Evolutionary conservation across 139 green algal species (phyloP), one percentile per base, ranked within the genome.

Genomic region (Haematococcus lacustris): DNA sequence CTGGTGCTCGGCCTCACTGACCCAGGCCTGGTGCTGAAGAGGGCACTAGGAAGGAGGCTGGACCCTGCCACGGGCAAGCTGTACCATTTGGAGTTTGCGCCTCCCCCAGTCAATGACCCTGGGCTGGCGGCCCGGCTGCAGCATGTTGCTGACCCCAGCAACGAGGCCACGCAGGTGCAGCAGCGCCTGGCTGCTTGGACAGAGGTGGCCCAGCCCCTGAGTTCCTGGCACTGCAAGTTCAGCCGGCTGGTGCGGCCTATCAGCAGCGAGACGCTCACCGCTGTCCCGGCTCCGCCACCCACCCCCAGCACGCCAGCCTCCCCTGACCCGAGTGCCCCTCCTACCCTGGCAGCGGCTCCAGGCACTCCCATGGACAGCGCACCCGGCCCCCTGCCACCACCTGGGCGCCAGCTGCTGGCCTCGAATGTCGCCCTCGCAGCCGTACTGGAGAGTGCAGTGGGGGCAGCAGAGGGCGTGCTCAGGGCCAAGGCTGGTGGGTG

Each of bases 1-100:
- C 30, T 94, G 6, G 76, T 85, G 51, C 74, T 85, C 6, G 68
- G 38, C 9, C 74, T 83, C 4, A 33, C 66, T 2, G 83, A 83
- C 63, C 75, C 80, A 17, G 71, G 43, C 38, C 5, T 75, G 1
- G 81, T 75, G 3, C 68, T 84, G 28, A 79, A 78, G 72, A 71
- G 78, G 5, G 81, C 75, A 6, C 75, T 86, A 26, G 81, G 84
- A 30, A 74, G 84, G 7, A 57, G 84, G 5, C 38, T 83, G 39
- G 83, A 85, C 78, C 74, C 80, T 73, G 38, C 64, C 38, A 89
- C 86, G 66, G 86, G 87, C 30, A 68, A 57, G 0, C 75, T 91
- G 39, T 94, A 92, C 80, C 89, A 94, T 66, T 62, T 92, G 50
- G 86, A 93, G 61, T 88, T 88, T 63, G 80, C 88, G 68, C 85